Base-by-base conservation (phyloP, 331 rosid genomes). In the Phaseolus coccineus region DNA sequence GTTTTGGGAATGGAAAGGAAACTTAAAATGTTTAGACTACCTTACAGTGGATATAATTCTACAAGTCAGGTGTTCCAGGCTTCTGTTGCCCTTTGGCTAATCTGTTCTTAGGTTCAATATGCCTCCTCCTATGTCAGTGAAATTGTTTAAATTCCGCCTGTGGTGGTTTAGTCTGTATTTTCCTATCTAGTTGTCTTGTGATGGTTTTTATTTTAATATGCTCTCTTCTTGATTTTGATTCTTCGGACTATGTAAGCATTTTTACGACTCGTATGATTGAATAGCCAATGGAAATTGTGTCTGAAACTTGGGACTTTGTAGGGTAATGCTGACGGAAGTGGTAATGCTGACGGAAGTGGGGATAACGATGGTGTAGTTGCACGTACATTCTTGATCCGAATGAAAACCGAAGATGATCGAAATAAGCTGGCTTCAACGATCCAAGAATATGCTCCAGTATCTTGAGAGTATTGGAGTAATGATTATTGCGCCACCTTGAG, bases 381-480 rank as follows among this genome's bases (percentile, higher is more conserved):
- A 9, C 97, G 90, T 2, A 96, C 99, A 13, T 96, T 88, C 86
- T 90, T 91, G 87, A 89, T 96, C 70, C 89, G 96, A 81, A 77
- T 89, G 88, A 96, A 90, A 83, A 87, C 99, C 0, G 98, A 82
- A 81, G 99, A 91, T 46, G 99, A 93, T 83, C 82, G 98, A 74
- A 81, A 87, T 69, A 91, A 90, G 75, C 88, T 96, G 70, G 92
- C 96, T 30, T 82, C 93, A 31, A 93, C 91, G 13, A 93, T 96
- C 85, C 92, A 91, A 93, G 97, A 93, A 65, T 90, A 87, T 82
- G 92, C 99, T 48, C 99, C 99, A 0, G 86, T 84, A 37, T 85
- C 97, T 39, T 91, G 85, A 91, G 64, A 64, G 69, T 68, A 15
- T 62, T 24, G 11, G 39, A 65, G 56, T 31, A 35, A 13, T 4